These are phyloP conservation scores for Hirschioporus abietinus DNA, from an alignment of 768 basidiomycete species.

Conservation along the genomic window DNA sequence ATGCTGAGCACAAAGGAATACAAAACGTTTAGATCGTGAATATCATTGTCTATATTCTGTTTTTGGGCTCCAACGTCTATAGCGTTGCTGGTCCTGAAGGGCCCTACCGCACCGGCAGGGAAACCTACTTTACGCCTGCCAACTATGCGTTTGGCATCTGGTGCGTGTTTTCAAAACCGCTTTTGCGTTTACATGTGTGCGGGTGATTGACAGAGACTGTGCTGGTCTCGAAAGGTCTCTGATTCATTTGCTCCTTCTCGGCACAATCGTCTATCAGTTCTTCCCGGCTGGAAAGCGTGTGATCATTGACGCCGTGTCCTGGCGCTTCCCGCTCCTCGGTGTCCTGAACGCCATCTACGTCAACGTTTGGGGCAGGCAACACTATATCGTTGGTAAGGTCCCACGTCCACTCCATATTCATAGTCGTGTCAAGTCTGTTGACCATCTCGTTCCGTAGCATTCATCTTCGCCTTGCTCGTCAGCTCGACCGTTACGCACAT, in stretches of 20 bases:
- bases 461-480: slow-evolving; percentile 84
- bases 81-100: slow-evolving; percentile 71
- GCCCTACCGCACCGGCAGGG: slow-evolving; percentile 68
- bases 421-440: slow-evolving; percentile 6
- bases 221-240: slow-evolving; percentile 52
- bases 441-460: slow-evolving; percentile 44
- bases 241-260: slow-evolving; percentile 87
- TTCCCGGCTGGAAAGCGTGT: slow-evolving; percentile 67
- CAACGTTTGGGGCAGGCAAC: slow-evolving; percentile 73
- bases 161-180: slow-evolving; percentile 30
- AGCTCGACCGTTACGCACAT: slow-evolving; percentile 79
- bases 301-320: slow-evolving; percentile 83
- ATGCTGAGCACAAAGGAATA: slow-evolving; percentile 3
- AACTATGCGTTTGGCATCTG: slow-evolving; percentile 91
- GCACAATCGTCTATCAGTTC: slow-evolving; percentile 89
- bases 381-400: slow-evolving; percentile 59
- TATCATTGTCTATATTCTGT: slow-evolving; percentile 75
- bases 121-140: slow-evolving; percentile 93
- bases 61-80: slow-evolving; percentile 90
- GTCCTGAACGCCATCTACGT: slow-evolving; percentile 87
- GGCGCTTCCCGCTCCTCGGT: slow-evolving; percentile 87
- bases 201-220: slow-evolving; percentile 8
- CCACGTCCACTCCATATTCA: not conserved
- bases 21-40: slow-evolving; percentile 59
- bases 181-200: not conserved